Percentiles rank a stretch among this genome's conserved stretches.
Evolutionary conservation across 2,329 filamentous ascomycete species (phyloP).

Genomic region (Blastomyces emzantsi): DNA sequence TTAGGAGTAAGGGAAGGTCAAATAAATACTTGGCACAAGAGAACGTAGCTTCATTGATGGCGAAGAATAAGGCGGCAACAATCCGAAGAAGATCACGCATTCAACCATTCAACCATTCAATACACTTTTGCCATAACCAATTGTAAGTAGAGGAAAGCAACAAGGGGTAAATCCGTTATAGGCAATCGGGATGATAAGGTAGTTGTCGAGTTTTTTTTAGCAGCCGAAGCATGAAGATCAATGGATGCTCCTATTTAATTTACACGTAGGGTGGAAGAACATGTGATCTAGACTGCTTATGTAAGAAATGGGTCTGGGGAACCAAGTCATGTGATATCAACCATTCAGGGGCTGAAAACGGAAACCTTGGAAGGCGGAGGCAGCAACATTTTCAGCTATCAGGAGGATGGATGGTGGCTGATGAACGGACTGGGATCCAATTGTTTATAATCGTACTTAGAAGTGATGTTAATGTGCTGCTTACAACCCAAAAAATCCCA

Average conservation of each 20-base stretch:
- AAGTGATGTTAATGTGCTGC: not conserved
- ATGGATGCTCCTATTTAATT: conserved; percentile 1
- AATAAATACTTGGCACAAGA: not conserved
- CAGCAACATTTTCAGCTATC: not conserved
- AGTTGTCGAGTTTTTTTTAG: not conserved
- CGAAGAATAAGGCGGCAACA: not conserved
- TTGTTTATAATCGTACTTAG: not conserved
- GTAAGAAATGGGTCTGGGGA: not conserved
- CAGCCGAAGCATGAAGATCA: not conserved
- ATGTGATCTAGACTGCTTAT: conserved; percentile 5
- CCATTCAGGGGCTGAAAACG: not conserved
- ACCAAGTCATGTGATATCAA: not conserved
- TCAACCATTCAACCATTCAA: not conserved
- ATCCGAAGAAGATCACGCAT: not conserved
- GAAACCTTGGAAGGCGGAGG: not conserved
- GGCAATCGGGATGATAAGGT: not conserved
- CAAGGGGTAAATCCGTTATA: not conserved
- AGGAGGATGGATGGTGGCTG: not conserved
- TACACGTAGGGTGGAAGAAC: not conserved
- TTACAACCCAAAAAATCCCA: not conserved
- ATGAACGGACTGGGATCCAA: not conserved
- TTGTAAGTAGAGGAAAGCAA: not conserved
- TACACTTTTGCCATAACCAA: not conserved
- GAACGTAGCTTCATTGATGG: conserved; percentile 5
- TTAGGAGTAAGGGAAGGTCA: not conserved